These are phyloP conservation scores for Eleusine indica DNA, from an alignment of 176 grass and related monocot genomes.

Conservation along the genomic window DNA sequence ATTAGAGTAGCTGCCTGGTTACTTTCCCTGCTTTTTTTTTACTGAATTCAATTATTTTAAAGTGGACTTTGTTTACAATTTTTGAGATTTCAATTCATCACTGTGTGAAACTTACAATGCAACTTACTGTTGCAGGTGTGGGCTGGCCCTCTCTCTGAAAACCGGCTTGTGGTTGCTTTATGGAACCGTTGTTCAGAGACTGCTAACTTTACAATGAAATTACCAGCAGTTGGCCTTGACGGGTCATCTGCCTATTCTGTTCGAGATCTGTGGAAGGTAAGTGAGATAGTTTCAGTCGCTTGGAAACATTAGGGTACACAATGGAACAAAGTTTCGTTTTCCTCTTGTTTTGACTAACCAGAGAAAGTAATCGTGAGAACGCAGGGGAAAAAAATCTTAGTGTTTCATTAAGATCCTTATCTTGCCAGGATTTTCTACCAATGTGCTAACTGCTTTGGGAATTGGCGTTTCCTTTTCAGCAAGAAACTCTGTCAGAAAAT, in stretches of 20 bases:
- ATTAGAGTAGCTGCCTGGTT: too few species aligned
- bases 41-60: neutral
- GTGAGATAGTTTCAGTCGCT: constrained; percentile 15
- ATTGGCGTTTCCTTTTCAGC: constrained; percentile 54
- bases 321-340: neutral
- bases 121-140: constrained; percentile 66
- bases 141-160: constrained; percentile 78
- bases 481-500: constrained; percentile 59
- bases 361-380: neutral
- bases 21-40: too few species aligned
- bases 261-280: constrained; percentile 81
- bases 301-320: neutral
- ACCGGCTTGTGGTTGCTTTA: constrained; percentile 61
- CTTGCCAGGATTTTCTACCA: neutral
- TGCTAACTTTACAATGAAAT: constrained; percentile 58
- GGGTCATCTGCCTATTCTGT: constrained; percentile 57
- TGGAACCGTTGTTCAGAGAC: constrained; percentile 84
- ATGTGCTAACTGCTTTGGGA: neutral
- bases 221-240: constrained; percentile 66
- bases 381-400: neutral
- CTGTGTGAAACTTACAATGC: constrained; percentile 9
- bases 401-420: neutral
- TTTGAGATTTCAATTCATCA: neutral
- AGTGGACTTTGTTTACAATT: neutral
- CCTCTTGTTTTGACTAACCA: neutral